Evolutionary conservation across 495 filamentous ascomycete species (phyloP), one percentile per base, ranked within the genome.

Genomic region (Penicillium crystallinum): DNA sequence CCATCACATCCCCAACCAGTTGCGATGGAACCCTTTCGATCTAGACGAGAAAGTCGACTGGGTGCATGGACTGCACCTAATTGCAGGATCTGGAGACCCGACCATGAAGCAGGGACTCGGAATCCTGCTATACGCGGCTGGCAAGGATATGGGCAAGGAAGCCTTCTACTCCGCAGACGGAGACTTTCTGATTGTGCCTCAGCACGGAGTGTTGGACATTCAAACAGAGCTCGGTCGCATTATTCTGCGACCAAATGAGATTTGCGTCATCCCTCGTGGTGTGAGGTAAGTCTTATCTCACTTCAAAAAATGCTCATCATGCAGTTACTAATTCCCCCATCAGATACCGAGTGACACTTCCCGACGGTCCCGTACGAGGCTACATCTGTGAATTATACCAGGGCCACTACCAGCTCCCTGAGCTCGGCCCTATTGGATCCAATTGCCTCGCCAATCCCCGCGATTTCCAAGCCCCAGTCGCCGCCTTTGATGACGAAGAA

Each of bases 121-220:
- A 18, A 90, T 95, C 35, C 82, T 89, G 59, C 79, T 93, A 38
- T 96, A 87, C 61, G 85, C 89, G 0, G 89, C 86, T 0, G 89
- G 88, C 18, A 86, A 81, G 58, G 84, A 87, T 52, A 96, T 96
- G 91, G 77, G 76, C 36, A 75, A 82, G 41, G 73, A 80, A 39
- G 90, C 89, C 0, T 95, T 92, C 65, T 95, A 92, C 69, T 90
- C 85, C n/a, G 85, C 89, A 0, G 91, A 96, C 61, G 91, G 91
- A 0, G 91, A 96, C 68, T 83, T 95, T 61, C 69, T 96, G 35
- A 85, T 96, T 55, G 90, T 95, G 10, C 78, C 83, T 0, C 90
- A 95, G 64, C 84, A 91, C 57, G 91, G 91, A 14, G 82, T 82
- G 29, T 76, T 96, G 41, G 87, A 95, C 59, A 89, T 96, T 48